Conservation (phyloP, 164 flowering plant species). For the Platanus orientalis region DNA sequence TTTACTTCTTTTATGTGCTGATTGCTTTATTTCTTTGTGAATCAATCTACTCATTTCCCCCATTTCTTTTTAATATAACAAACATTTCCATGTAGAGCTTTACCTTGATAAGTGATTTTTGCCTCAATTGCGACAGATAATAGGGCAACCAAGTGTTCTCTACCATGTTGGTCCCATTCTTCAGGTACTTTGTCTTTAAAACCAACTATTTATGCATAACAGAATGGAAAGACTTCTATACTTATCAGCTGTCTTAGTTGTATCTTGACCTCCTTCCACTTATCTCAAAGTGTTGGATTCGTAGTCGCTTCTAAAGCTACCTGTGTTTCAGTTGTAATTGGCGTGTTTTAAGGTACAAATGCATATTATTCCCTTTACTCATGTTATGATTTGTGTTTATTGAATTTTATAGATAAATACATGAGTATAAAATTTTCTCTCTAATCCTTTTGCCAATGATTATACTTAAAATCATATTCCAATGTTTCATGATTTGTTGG, state of each 20-base stretch:
- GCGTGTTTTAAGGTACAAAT: conserved; percentile 79
- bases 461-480: too few relatives aligned
- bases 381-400: too few relatives aligned
- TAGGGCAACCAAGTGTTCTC: conserved; percentile 96
- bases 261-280: neutral
- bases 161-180: conserved; percentile 89
- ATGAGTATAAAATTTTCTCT: too few relatives aligned
- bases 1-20: conserved; percentile 3
- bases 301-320: conserved; percentile 95
- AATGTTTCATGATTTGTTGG: too few relatives aligned
- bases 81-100: too few relatives aligned
- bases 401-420: too few relatives aligned
- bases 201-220: neutral
- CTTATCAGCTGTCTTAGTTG: neutral
- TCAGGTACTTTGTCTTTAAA: too few relatives aligned
- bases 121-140: conserved; percentile 89
- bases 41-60: too few relatives aligned
- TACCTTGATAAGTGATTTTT: too few relatives aligned
- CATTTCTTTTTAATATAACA: too few relatives aligned
- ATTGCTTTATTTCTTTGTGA: neutral
- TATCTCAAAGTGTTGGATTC: conserved; percentile 61
- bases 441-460: neutral
- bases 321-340: conserved; percentile 78
- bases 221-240: neutral
- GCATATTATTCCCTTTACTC: too few relatives aligned